Evolutionary conservation across 2,329 filamentous ascomycete species (phyloP).

Genomic region (Didymella lethalis): DNA sequence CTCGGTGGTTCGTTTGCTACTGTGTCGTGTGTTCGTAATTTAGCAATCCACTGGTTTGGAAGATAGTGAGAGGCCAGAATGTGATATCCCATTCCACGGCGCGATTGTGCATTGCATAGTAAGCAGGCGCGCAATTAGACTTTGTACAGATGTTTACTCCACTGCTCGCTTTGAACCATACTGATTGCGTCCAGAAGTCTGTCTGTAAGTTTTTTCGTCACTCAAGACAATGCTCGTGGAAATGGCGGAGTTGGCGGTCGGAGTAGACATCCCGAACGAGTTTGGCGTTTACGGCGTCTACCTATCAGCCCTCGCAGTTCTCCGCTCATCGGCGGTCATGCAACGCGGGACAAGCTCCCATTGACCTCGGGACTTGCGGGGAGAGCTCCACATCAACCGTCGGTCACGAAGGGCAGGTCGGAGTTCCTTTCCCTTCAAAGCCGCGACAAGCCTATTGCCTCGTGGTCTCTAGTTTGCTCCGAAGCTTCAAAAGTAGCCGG

Average conservation of each 20-base stretch:
- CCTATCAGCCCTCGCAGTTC: constrained; percentile 12
- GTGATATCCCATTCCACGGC: background rate
- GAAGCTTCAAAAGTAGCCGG: constrained; percentile 13
- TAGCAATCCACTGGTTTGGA: background rate
- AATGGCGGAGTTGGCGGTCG: constrained; percentile 7
- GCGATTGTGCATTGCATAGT: background rate
- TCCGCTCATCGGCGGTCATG: constrained; percentile 7
- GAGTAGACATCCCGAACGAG: constrained; percentile 10
- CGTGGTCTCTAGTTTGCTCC: constrained; percentile 7
- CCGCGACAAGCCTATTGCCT: constrained; percentile 22
- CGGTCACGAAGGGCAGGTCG: constrained; percentile 22
- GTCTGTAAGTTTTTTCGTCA: background rate
- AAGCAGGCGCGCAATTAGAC: no score
- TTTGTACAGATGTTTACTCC: no score
- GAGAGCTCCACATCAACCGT: constrained; percentile 27
- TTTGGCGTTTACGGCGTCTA: constrained; percentile 19
- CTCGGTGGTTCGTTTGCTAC: constrained; percentile 8
- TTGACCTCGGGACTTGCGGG: constrained; percentile 23
- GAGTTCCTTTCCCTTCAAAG: constrained; percentile 28
- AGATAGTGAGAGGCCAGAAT: background rate
- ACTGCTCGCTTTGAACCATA: no score
- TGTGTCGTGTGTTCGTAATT: background rate
- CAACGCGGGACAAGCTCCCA: constrained; percentile 9
- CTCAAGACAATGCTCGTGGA: background rate
- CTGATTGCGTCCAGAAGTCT: no score